Evolutionary conservation across 2,329 filamentous ascomycete genomes (phyloP), one percentile per base, ranked within the genome.

Genomic region (Zalaria obscura): DNA sequence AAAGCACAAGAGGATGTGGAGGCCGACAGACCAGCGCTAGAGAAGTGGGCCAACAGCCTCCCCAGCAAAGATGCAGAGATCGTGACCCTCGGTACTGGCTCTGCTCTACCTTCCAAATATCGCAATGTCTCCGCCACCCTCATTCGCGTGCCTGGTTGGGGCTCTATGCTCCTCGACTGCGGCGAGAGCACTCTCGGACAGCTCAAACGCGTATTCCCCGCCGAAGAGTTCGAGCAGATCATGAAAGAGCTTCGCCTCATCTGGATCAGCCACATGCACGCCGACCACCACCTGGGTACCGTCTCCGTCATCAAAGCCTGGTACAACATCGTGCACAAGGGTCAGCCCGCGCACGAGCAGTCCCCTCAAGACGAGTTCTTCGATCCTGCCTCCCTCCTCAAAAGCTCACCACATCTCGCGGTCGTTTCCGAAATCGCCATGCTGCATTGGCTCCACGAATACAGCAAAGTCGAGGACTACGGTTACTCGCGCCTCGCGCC

Each of bases 251-350:
- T 98, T 35, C 80, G 79, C 41, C 75, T 78, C 50, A 80, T 98
- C 47, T 93, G 86, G 77, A 91, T 98, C 62, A 93, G 85, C 59
- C 91, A 98, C 63, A 68, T 93, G 47, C 91, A 98, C 60, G 91
- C 91, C 4, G 91, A 98, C 63, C 91, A 98, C 62, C 91, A 96
- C 56, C 73, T 98, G 18, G 91, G 91, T 27, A 83, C 78, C 1
- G 70, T 76, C n/a, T 75, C 78, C 4, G 67, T 96, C n/a, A 76
- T 96, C 54, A 79, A 75, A 53, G 83, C 83, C 4, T 94, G 87
- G 84, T 77, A 84, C 49, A 53, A 67, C 41, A 70, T 78, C 35
- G 69, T 69, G 18, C 72, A 75, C 50, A 50, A 52, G 27, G 46
- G 54, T 25, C 47, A 58, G 10, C 61, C 64, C 3, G 49, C 53